Base-by-base conservation (phyloP, 164 flowering plant genomes). In the Vitis labrusca region DNA sequence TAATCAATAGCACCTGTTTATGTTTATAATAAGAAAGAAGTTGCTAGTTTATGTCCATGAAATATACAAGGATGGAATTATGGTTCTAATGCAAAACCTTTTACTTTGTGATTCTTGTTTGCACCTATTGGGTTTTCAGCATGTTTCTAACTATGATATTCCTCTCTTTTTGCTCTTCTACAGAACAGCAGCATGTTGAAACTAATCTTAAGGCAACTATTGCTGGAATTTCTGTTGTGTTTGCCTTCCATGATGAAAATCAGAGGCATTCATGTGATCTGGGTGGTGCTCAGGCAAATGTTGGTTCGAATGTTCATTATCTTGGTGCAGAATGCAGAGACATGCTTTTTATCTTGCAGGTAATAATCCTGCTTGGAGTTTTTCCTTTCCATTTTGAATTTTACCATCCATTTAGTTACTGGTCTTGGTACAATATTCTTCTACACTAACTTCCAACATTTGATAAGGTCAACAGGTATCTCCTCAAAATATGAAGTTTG, bases 111-210 rank as follows among this genome's bases (percentile, higher is more conserved):
- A 37, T 37, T 37, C 7, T 37, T 37, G 11, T 7, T 59, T 59
- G 61, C 14, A 23, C 61, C 5, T 13, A 53, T 15, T 53, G 54
- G 11, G 56, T 13, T 5, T 12, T 37, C 44, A 37, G 44, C 44
- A 37, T 37, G 44, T 37, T 37, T 37, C 44, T n/a, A 29, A 30
- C n/a, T 9, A 54, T 51, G 56, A 30, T 61, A 17, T n/a, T 52
- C 65, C 57, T 68, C 32, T 65, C 49, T 12, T 65, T 70, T 70
- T 10, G 47, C 49, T 32, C 55, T 29, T 77, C 30, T 80, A 70
- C 98, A 96, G 99, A 85, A 73, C 91, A 86, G 77, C 86, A 88
- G 79, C 91, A 82, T 75, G 79, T 86, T 66, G 88, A 89, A 80
- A 90, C 90, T 50, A 91, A 85, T 75, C 71, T 93, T 15, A 89